A percentile compares a stretch with the other conserved stretches of the same genome.
phyloP scores from a whole-genome alignment of 2,329 filamentous ascomycete species.

The Ilyonectria mors-panacis region DNA sequence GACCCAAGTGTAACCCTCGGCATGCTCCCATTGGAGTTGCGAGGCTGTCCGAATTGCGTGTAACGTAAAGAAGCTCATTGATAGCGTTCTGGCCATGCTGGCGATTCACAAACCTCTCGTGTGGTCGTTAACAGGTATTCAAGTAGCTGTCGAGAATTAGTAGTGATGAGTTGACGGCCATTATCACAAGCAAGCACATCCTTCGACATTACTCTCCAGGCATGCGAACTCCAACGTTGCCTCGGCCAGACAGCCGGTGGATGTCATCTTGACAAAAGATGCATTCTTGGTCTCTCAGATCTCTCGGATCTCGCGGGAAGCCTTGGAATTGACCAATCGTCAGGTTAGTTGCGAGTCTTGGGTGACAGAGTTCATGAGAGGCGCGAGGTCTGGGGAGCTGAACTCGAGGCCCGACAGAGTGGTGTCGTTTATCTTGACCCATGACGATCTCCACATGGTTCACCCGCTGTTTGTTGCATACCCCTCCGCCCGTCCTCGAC shows the following conservation, averaged over 20 bases:
- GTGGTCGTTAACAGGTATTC: neutral
- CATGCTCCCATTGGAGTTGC: neutral
- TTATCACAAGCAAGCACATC: neutral
- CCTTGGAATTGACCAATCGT: neutral
- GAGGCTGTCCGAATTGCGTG: too few species aligned
- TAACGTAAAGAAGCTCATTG: neutral
- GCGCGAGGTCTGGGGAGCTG: neutral
- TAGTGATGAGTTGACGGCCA: too few species aligned
- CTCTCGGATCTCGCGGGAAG: neutral
- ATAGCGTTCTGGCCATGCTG: too few species aligned
- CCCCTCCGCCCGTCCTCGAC: neutral
- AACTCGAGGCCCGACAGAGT: neutral
- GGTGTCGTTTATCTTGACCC: slow-evolving; percentile 4
- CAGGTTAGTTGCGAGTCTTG: neutral
- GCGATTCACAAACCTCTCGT: too few species aligned
- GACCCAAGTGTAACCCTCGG: neutral
- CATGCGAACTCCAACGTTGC: neutral
- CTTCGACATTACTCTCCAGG: too few species aligned
- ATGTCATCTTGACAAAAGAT: neutral
- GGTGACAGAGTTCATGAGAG: neutral
- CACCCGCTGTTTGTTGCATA: neutral
- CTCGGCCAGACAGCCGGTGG: neutral
- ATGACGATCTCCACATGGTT: slow-evolving; percentile 11
- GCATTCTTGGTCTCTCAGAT: neutral
- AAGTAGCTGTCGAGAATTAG: neutral